phyloP scores from a whole-genome alignment of 352 stramenopile genomes.

The Pythium grandisporangium region DNA sequence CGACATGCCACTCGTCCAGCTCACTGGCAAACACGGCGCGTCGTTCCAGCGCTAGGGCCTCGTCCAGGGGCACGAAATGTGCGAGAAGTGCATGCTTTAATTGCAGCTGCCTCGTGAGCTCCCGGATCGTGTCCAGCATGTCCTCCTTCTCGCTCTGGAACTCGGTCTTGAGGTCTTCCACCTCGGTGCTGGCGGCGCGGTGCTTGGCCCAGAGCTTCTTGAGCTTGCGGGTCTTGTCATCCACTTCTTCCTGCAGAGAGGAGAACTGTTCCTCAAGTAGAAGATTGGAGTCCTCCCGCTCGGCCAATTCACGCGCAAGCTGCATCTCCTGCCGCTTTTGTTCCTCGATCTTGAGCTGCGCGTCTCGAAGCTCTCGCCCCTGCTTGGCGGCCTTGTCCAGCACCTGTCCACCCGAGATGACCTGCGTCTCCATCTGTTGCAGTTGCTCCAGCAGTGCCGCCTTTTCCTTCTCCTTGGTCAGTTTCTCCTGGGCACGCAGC shows the following conservation, averaged over 20 bases:
- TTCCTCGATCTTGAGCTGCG: constrained; percentile 86
- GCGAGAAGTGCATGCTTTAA: constrained; percentile 90
- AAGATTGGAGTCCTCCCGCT: constrained; percentile 92
- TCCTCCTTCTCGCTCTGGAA: constrained; percentile 93
- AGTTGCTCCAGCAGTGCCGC: constrained; percentile 89
- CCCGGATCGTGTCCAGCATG: constrained; percentile 92
- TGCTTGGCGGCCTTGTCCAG: constrained; percentile 93
- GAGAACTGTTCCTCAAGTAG: constrained; percentile 89
- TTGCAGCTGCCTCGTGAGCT: constrained; percentile 92
- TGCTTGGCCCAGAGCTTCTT: constrained; percentile 95
- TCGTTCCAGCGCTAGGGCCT: constrained; percentile 65
- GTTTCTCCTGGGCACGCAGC: constrained; percentile 75
- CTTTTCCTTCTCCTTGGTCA: constrained; percentile 81
- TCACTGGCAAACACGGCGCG: constrained; percentile 86
- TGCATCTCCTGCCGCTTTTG: constrained; percentile 70
- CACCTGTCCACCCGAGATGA: constrained; percentile 92
- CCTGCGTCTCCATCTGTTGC: constrained; percentile 49
- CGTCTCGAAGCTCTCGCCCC: constrained; percentile 85
- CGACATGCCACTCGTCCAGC: constrained; percentile 86
- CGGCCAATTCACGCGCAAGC: constrained; percentile 85
- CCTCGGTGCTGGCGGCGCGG: constrained; percentile 81
- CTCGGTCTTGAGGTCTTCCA: constrained; percentile 90
- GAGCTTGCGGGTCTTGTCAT: constrained; percentile 93
- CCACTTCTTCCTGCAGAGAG: constrained; percentile 86
- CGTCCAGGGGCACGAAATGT: constrained; percentile 81